Base-by-base conservation (phyloP, 148 eudicot genomes). In the Arbutus unedo region DNA sequence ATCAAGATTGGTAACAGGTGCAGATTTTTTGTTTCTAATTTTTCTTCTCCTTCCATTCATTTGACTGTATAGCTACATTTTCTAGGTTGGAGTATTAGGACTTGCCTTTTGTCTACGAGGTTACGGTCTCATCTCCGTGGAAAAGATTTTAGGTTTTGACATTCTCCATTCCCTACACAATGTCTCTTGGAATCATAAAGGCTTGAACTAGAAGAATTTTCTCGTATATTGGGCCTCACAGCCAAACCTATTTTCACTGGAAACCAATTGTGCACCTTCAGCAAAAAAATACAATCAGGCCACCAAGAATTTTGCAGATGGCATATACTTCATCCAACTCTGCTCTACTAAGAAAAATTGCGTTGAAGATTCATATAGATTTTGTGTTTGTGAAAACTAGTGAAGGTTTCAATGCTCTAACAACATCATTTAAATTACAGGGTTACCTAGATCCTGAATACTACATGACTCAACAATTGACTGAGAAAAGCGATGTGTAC, bases 381-480 rank as follows among this genome's bases (percentile, higher is more conserved):
- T 19, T 53, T 53, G 23, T 53, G 64, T 41, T 6, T 55, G 38
- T 31, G 23, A 54, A 55, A 54, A 77, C 60, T 57, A n/a, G 19
- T 83, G 23, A 15, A 23, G n/a, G 57, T 25, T 15, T 50, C 14
- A 48, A 15, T 54, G 31, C 25, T 19, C 55, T 79, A n/a, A 62
- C 10, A 15, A 38, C 9, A 6, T 41, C 59, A 53, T 25, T 13
- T 73, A 60, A 15, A 14, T 86, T 84, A 85, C 87, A 96, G 99
- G 99, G 99, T 47, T 96, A 96, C 79, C 90, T 96, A 8, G 99
- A 96, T 87, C 99, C 99, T 0, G 99, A 96, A 83, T 96, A 96
- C 87, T 96, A 94, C 92, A 83, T 94, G 92, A 92, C 92, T 49
- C 99, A 96, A 84, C 98, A 96, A 81, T 55, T 96, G 54, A 96